A percentile compares a stretch with the other conserved stretches of the same genome.
phyloP scores from a whole-genome alignment of 1,139 yeast genomes.

The Nakaseomyces glabratus region DNA sequence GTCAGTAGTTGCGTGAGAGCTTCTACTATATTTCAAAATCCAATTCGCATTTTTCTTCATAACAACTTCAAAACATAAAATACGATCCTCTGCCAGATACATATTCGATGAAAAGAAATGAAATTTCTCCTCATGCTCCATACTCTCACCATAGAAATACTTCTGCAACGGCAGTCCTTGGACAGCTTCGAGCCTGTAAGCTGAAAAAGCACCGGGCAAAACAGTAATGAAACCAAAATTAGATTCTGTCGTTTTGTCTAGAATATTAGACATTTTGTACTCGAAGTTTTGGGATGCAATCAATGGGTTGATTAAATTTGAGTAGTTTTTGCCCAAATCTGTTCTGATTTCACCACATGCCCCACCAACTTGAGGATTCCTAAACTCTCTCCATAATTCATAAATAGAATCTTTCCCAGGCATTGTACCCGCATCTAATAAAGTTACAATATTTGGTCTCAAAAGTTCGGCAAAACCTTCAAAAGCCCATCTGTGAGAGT shows the following conservation, averaged over 20 bases:
- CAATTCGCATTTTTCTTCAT: slow-evolving; percentile 72
- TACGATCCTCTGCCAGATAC: slow-evolving; percentile 95
- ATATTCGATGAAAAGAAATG: slow-evolving; percentile 81
- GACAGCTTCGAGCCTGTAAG: slow-evolving; percentile 74
- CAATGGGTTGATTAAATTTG: slow-evolving; percentile 65
- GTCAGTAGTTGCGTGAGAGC: slow-evolving; percentile 91
- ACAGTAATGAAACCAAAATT: slow-evolving; percentile 83
- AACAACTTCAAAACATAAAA: slow-evolving; percentile 84
- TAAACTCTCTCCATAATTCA: slow-evolving; percentile 82
- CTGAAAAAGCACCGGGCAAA: slow-evolving; percentile 89
- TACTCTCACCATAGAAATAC: slow-evolving; percentile 86
- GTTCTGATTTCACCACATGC: slow-evolving; percentile 93
- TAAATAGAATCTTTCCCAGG: slow-evolving; percentile 80
- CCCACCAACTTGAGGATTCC: slow-evolving; percentile 82
- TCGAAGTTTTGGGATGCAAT: slow-evolving; percentile 92
- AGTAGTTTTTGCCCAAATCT: slow-evolving; percentile 69
- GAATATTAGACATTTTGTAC: slow-evolving; percentile 82
- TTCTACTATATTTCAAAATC: slow-evolving; percentile 81
- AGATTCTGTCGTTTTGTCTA: slow-evolving; percentile 87
- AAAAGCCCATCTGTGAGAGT: slow-evolving; percentile 94
- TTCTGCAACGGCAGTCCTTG: slow-evolving; percentile 78
- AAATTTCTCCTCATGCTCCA: slow-evolving; percentile 45
- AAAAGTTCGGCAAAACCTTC: slow-evolving; percentile 83
- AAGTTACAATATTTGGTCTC: slow-evolving; percentile 75
- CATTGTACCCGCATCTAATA: slow-evolving; percentile 91